Conservation (phyloP, 371 early-diverging fungal genomes). For the Mortierella sp. region DNA sequence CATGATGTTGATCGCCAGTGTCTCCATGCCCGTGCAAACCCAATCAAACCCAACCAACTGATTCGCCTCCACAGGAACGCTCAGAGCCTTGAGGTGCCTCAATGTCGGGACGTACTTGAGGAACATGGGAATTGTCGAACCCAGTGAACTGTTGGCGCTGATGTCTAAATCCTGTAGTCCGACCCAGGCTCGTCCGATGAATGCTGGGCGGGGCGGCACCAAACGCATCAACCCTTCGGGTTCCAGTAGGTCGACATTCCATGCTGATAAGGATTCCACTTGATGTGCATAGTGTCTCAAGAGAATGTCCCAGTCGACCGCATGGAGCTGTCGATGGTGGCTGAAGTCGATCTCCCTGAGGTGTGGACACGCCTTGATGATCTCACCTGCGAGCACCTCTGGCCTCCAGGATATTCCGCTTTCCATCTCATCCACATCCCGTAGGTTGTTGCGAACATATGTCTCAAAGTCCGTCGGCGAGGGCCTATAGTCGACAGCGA, state of each 20-base stretch:
- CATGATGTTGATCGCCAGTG: slow-evolving; percentile 16
- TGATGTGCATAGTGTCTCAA: slow-evolving; percentile 11
- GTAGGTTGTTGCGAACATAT: background rate
- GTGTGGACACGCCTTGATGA: slow-evolving; percentile 18
- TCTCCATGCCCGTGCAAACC: slow-evolving; percentile 27
- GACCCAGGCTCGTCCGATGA: background rate
- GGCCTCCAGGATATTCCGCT: background rate
- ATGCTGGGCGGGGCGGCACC: slow-evolving; percentile 5
- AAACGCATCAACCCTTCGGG: background rate
- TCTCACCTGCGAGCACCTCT: background rate
- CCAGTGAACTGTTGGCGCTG: slow-evolving; percentile 11
- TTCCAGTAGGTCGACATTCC: background rate
- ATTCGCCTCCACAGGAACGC: slow-evolving; percentile 24
- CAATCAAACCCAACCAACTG: slow-evolving; percentile 25
- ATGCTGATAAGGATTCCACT: slow-evolving; percentile 20
- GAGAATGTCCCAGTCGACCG: slow-evolving; percentile 10
- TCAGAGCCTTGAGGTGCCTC: slow-evolving; percentile 18
- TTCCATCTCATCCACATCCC: background rate
- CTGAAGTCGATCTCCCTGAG: slow-evolving; percentile 26
- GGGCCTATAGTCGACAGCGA: background rate
- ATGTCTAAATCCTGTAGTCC: slow-evolving; percentile 23
- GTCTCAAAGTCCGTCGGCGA: background rate
- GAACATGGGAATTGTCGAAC: slow-evolving; percentile 23
- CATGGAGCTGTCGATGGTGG: background rate
- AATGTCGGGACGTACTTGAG: slow-evolving; percentile 17